Evolutionary conservation across 208 protist species (phyloP), one percentile per base, ranked within the genome.

Genomic region (Acanthamoeba castellanii): DNA sequence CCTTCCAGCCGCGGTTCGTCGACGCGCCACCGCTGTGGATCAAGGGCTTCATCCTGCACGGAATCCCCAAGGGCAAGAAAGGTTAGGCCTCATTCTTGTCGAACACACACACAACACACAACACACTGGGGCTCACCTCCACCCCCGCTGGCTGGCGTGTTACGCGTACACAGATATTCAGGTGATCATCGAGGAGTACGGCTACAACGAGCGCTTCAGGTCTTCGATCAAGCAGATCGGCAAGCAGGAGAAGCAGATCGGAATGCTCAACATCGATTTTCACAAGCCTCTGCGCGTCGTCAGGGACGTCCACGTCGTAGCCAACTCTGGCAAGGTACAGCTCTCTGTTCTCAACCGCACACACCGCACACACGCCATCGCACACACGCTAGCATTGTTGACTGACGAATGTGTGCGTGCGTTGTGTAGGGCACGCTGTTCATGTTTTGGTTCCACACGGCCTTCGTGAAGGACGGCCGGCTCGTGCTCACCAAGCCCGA

Each of bases 391-490:
- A 3, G 8, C 8, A 70, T 25, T 70, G 27, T 32, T 3, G 4
- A 6, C 14, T 5, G 3, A 6, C 16, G n/a, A 27, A 18, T 32
- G 20, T 70, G 64, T 34, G 20, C 8, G n/a, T 52, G 47, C 11
- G 47, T 52, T 11, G 27, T 57, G 9, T 18, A 85, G 76, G 47
- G 55, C 13, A 88, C 81, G 55, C 81, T 88, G 55, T 88, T 88
- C 47, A 88, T 88, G 81, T 88, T 88, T 30, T 88, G 81, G 81
- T 88, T 88, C 81, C 45, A 88, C 55, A 88, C 81, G 81, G 32
- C 81, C 47, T 88, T 88, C 20, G 55, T 88, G 20, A 88, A 88
- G 81, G 81, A 88, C 81, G 55, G 55, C 81, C 3, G 47, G 32
- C 45, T 88, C 30, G 55, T 64, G 6, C 81, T 88, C 16, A 88